Base-by-base conservation (phyloP, 2,329 filamentous ascomycete species). In the Fusarium globosum region DNA sequence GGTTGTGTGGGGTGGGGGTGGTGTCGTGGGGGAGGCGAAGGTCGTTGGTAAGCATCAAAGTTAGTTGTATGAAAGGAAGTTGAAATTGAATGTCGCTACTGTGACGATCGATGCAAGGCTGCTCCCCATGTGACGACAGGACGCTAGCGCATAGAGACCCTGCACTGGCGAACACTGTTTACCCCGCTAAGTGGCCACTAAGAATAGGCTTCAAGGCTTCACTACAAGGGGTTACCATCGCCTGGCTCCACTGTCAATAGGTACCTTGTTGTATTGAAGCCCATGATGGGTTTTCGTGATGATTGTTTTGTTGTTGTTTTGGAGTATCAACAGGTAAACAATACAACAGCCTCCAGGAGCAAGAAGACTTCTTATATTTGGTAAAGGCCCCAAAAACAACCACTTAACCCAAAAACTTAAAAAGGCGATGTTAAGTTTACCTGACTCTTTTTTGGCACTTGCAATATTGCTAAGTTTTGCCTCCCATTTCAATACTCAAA, bases 111-210 rank as follows among this genome's bases (percentile, higher is more conserved):
- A 72, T 71, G 63, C 63, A 65, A 76, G 62, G 63, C 63, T 61
- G 42, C 66, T 59, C 61, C 38, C 71, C 71, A 73, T 73, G 71
- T 73, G 71, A 74, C 71, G 62, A 74, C 59, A 43, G 39, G 58
- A 52, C 48, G 42, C 33, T 71, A 72, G 59, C 62, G 64, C 43
- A 30, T 20, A 45, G 36, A 46, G 57, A 68, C 70, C 73, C 73
- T 75, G 67, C 57, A 61, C 71, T 70, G 57, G 62, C 43, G 42
- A 61, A 61, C 38, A 41, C 65, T 68, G 61, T 59, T 65, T 71
- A 75, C 65, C 74, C 71, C 71, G 56, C 62, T 61, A 61, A 51
- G 48, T 56, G 15, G 61, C 69, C 65, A 56, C 69, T 68, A 65
- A 64, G 55, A 52, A 30, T 38, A 65, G 48, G 59, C 51, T 45